Conservation (phyloP, 768 basidiomycete genomes). For the Podaxis pistillaris region DNA sequence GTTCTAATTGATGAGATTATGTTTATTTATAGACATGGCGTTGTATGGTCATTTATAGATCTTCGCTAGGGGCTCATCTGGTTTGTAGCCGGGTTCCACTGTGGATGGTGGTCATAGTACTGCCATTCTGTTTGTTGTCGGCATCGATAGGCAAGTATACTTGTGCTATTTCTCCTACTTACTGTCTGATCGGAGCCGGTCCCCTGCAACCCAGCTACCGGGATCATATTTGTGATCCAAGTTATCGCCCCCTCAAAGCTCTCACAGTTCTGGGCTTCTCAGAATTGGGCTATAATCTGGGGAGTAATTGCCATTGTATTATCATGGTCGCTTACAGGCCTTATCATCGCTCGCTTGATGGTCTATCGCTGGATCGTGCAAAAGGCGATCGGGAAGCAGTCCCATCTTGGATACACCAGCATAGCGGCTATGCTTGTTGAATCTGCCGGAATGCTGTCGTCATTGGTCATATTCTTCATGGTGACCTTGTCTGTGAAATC, state of each 20-base stretch:
- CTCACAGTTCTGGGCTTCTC: neutral
- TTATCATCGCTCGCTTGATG: neutral
- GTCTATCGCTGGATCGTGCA: neutral
- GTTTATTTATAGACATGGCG: neutral
- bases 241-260: neutral
- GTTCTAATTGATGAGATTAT: neutral
- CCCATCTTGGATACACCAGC: neutral
- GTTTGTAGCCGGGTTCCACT: neutral
- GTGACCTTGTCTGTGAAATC: neutral
- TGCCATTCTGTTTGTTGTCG: neutral
- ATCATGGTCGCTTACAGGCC: neutral
- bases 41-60: neutral
- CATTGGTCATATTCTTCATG: conserved; percentile 1
- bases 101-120: neutral
- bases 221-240: conserved; percentile 1
- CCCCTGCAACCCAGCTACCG: neutral
- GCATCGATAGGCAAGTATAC: neutral
- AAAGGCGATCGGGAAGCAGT: neutral
- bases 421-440: neutral
- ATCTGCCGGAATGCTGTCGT: neutral
- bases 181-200: neutral
- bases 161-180: too few relatives aligned
- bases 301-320: neutral
- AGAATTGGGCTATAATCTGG: conserved; percentile 6
- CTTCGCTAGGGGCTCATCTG: neutral